A percentile compares a stretch with the other conserved stretches of the same genome.
Evolutionary conservation across 306 rosid species (phyloP).

Genomic region (Sindora glabra): DNA sequence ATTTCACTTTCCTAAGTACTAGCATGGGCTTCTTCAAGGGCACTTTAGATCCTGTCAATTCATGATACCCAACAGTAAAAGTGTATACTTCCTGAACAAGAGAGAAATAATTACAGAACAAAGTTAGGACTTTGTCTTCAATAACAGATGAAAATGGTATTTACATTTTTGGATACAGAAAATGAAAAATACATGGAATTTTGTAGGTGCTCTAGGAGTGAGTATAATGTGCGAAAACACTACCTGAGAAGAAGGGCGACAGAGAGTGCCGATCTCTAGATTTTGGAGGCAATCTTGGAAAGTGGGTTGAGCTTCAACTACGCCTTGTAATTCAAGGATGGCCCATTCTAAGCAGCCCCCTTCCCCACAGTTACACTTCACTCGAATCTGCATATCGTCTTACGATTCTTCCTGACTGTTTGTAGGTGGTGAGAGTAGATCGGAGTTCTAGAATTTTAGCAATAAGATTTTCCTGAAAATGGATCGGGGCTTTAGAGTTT

Average conservation of each 20-base stretch:
- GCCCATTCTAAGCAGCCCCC: conserved; percentile 73
- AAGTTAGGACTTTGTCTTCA: not conserved
- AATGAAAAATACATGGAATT: not conserved
- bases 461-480: too few relatives aligned
- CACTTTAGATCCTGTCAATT: conserved; percentile 70
- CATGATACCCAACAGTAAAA: conserved; percentile 82
- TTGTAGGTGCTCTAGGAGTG: not conserved
- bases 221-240: not conserved
- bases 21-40: conserved; percentile 71
- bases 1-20: conserved; percentile 68
- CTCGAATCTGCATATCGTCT: conserved; percentile 76
- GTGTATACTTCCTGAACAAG: conserved; percentile 55
- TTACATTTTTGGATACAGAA: too few relatives aligned
- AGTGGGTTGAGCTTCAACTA: conserved; percentile 52
- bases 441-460: too few relatives aligned
- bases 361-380: conserved; percentile 60
- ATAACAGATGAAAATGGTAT: too few relatives aligned
- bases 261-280: conserved; percentile 59
- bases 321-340: conserved; percentile 66
- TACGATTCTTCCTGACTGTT: too few relatives aligned
- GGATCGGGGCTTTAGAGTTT: too few relatives aligned
- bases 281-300: conserved; percentile 54
- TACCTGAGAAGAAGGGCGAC: conserved; percentile 77
- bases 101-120: not conserved
- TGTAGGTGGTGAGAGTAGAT: too few relatives aligned